These are phyloP conservation scores for Coemansia sp. DNA, from an alignment of 192 early-diverging fungal genomes.

Conservation along the genomic window DNA sequence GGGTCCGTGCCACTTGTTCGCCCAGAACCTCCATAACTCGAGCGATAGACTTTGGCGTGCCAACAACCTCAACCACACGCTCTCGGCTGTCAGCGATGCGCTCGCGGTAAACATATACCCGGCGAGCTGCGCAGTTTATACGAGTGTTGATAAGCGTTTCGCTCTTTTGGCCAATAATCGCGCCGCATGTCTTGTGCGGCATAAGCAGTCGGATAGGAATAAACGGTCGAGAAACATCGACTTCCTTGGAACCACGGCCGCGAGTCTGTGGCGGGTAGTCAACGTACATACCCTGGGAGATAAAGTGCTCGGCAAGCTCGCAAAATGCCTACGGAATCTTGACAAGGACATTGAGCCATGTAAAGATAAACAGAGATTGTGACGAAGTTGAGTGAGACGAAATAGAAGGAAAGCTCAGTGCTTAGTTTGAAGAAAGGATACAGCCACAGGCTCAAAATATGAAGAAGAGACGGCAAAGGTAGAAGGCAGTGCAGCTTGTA, in stretches of 20 bases:
- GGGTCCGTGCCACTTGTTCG: constrained; percentile 42
- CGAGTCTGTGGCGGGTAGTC: constrained; percentile 51
- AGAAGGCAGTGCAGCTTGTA: no score
- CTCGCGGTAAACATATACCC: constrained; percentile 57
- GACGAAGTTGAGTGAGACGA: constrained; percentile 12
- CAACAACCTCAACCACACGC: constrained; percentile 53
- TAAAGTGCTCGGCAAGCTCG: constrained; percentile 54
- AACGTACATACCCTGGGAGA: constrained; percentile 54
- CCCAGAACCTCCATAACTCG: constrained; percentile 43
- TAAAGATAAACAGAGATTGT: not conserved
- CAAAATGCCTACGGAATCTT: constrained; percentile 39
- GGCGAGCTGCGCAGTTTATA: constrained; percentile 41
- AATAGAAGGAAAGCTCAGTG: constrained; percentile 2
- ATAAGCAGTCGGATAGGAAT: constrained; percentile 50
- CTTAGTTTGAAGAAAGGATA: not conserved
- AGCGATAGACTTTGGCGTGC: constrained; percentile 40
- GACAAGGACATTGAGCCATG: no score
- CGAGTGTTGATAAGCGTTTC: constrained; percentile 56
- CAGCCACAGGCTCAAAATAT: constrained; percentile 3
- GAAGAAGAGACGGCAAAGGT: constrained; percentile 1
- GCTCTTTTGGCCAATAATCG: constrained; percentile 55
- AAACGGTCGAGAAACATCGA: constrained; percentile 48
- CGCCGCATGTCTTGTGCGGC: constrained; percentile 56
- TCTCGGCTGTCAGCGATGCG: constrained; percentile 54
- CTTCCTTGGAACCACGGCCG: constrained; percentile 42